Evolutionary conservation across 768 basidiomycete species (phyloP), one percentile per base, ranked within the genome.

Genomic region (Rhodotorula kratochvilovae): DNA sequence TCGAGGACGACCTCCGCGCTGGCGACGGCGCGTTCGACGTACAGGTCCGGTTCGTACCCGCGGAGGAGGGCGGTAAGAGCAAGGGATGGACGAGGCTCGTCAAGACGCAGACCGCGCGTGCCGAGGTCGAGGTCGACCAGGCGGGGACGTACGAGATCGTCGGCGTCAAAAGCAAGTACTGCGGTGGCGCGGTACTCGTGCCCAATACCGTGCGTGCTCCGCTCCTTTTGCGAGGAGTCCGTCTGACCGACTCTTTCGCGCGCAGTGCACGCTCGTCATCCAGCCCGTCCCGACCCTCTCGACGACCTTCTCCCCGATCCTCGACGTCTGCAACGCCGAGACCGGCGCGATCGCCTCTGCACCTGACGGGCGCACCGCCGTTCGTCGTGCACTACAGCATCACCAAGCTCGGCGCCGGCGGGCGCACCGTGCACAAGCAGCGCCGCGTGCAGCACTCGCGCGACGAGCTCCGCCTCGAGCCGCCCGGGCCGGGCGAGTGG

Each of bases 251-350:
- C 21, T 17, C 42, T 29, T 23, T 25, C 12, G 7, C 12, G 5
- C 39, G 36, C 58, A 65, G 63, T 75, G 74, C 67, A 63, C 67
- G 27, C 61, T 75, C 57, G 63, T 67, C 31, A 29, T 69, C 3
- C 74, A 75, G 53, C 67, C 74, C 19, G 27, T 55, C 5, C 74
- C 74, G n/a, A 72, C 74, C 0, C 53, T 75, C 48, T 31, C 57
- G n/a, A 57, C 71, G 10, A 53, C 64, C 39, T 75, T 72, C 70
- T 29, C 61, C 16, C 66, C 67, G 1, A 46, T 72, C 19, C 53
- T 57, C 59, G 74, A 75, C 55, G 67, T 67, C 46, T 75, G 74
- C 68, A 53, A 48, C n/a, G 53, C 74, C 25, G 67, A 71, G 43
- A 67, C 54, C 39, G 74, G 74, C 53, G 46, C 64, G 19, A 13